Evolutionary conservation across 495 filamentous ascomycete genomes (phyloP), one percentile per base, ranked within the genome.

Genomic region (Talaromyces trachyspermus): DNA sequence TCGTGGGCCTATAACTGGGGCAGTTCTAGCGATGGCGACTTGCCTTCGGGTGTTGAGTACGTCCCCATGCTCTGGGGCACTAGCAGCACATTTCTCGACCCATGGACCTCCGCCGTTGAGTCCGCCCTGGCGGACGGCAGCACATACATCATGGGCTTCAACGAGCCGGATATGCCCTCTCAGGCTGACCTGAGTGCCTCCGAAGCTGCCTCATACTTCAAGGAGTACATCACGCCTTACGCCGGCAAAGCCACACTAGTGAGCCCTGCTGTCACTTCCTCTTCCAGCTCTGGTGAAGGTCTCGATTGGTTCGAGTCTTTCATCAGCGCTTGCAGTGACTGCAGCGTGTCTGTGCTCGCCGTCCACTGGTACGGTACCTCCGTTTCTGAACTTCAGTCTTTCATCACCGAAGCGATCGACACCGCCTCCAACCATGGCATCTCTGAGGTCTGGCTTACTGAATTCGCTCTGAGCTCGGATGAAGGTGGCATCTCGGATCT

Each of bases 1-100:
- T 62, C 67, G 12, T 94, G 86, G 84, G 75, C 74, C 38, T 90
- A 89, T 76, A 86, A 92, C 80, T 95, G 89, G 89, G 84, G 61
- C 27, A 65, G 70, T 46, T 56, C 56, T 15, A 10, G 56, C 29
- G 53, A 40, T 33, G 68, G 64, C 40, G 30, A 62, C 23, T 69
- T 73, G 14, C 67, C 66, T 44, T 54, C 52, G 5, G 51, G 57
- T 11, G 55, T 79, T 56, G 72, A 84, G 53, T 95, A 72, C 68
- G 77, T 87, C 29, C 87, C 89, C 48, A 85, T 84, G 75, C 77
- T 89, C 37, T 88, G 83, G 82, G 80, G 80, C 38, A 61, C 66
- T 25, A 68, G 57, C 48, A 58, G 67, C 49, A n/a, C 19, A 15
- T 36, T 36, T 9, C 72, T 76, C 46, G 74, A 74, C 51, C 75